A percentile compares a stretch with the other conserved stretches of the same genome.
These are phyloP conservation scores for Chlorella sp. DNA, from an alignment of 139 green algal species.

Conservation along the genomic window DNA sequence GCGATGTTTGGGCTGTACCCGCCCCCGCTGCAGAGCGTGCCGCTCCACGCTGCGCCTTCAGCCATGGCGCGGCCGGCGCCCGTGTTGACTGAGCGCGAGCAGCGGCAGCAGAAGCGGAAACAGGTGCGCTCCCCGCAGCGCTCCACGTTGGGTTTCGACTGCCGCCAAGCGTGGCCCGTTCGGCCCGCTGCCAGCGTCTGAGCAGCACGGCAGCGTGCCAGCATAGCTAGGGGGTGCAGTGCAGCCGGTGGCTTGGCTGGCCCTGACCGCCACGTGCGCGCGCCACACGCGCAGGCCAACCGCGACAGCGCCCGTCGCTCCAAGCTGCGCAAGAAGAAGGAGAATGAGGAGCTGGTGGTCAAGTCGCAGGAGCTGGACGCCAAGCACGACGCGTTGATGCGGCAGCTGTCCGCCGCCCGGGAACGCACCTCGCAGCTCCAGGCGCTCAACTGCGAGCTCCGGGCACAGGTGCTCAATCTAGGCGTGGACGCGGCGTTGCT, in stretches of 20 bases:
- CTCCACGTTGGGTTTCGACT: no score
- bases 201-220: neutral
- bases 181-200: no score
- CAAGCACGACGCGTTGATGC: neutral
- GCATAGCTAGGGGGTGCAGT: neutral
- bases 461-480: neutral
- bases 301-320: slow-evolving; percentile 5
- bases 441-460: neutral
- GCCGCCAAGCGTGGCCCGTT: no score
- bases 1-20: no score
- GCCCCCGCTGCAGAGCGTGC: no score
- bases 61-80: no score
- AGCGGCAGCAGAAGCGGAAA: slow-evolving; percentile 7
- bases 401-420: neutral
- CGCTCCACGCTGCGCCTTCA: no score
- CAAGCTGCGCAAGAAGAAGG: slow-evolving; percentile 12
- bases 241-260: neutral
- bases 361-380: neutral
- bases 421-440: neutral
- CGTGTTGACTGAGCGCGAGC: neutral
- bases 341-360: slow-evolving; percentile 8
- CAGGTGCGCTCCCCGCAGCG: neutral
- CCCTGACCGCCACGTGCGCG: neutral
- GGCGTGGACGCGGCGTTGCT: slow-evolving; percentile 1
- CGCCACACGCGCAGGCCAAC: slow-evolving; percentile 9